Evolutionary conservation across 2,329 filamentous ascomycete genomes (phyloP), one percentile per base, ranked within the genome.

Genomic region (Pestalotiopsis sp.): DNA sequence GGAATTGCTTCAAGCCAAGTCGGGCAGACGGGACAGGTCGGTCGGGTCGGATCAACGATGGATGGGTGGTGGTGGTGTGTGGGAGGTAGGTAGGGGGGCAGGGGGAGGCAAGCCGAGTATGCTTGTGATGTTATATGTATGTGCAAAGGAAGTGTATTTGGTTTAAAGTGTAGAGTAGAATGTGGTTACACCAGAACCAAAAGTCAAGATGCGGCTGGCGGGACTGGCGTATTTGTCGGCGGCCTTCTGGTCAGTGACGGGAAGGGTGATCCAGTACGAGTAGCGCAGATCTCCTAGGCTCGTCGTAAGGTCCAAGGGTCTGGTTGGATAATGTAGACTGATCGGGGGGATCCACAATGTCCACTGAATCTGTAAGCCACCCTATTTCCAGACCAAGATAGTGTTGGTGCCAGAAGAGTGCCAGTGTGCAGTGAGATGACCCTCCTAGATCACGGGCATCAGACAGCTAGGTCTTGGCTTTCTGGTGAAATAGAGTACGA

Each of bases 171-270:
- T 73, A 77, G 74, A 67, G 72, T 65, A 66, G 67, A 61, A 55
- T 52, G 72, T 75, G 75, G 74, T 59, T 59, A 60, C 64, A 77
- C 76, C 76, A 79, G 76, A 71, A 74, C 73, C 74, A 73, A 72
- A 69, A 71, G 64, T 72, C 70, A 72, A 72, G 72, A 72, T 75
- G 79, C 78, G 76, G 78, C 77, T 76, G 72, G 78, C 77, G 75
- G 72, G 70, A 74, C 74, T 76, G 76, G 77, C 75, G 76, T 79
- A 79, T 81, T 79, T 79, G 79, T 79, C 74, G 74, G 76, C 74
- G 74, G 76, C 74, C 77, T 71, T 72, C 72, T 75, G 71, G 71
- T 73, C 70, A 69, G 72, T 73, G 72, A 75, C 72, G 71, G 45
- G 72, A 70, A 76, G 70, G 72, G 61, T 75, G 76, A 77, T 75